Percentiles rank a stretch among this genome's conserved stretches.
Evolutionary conservation across 1,284 basidiomycete species (phyloP).

Genomic region (Fomitiporia mediterranea): DNA sequence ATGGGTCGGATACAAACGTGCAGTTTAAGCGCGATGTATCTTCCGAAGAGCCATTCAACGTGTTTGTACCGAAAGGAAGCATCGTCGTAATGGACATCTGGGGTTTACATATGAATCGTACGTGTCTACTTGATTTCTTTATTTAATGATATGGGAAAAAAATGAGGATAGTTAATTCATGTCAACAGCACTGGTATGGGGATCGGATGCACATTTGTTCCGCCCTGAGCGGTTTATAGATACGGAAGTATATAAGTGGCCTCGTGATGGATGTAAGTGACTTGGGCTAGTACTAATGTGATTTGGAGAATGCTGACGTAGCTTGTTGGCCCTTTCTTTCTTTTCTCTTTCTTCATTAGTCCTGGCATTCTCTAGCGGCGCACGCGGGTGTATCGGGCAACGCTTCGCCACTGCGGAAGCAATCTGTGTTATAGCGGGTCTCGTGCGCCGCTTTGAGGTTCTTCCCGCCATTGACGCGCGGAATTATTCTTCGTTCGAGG

Average conservation of each 20-base stretch:
- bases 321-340: too few species aligned
- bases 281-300: too few species aligned
- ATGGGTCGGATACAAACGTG: conserved; percentile 8
- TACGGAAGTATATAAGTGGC: conserved; percentile 35
- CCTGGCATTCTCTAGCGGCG: conserved; percentile 40
- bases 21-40: conserved; percentile 25
- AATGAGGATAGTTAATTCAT: too few species aligned
- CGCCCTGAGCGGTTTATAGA: conserved; percentile 46
- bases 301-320: too few species aligned
- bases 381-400: conserved; percentile 41
- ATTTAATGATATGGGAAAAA: not conserved
- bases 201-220: conserved; percentile 39
- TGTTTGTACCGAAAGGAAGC: conserved; percentile 38
- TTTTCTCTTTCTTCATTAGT: too few species aligned
- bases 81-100: conserved; percentile 36
- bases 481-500: conserved; percentile 21
- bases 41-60: conserved; percentile 29
- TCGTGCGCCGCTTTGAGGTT: conserved; percentile 32
- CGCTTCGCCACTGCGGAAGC: conserved; percentile 35
- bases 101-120: conserved; percentile 32
- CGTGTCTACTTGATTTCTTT: not conserved
- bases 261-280: conserved; percentile 30
- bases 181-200: conserved; percentile 39
- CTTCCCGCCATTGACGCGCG: conserved; percentile 25
- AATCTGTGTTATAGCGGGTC: conserved; percentile 33